Evolutionary conservation across 768 basidiomycete genomes (phyloP).

Genomic region (Paxillus involutus): DNA sequence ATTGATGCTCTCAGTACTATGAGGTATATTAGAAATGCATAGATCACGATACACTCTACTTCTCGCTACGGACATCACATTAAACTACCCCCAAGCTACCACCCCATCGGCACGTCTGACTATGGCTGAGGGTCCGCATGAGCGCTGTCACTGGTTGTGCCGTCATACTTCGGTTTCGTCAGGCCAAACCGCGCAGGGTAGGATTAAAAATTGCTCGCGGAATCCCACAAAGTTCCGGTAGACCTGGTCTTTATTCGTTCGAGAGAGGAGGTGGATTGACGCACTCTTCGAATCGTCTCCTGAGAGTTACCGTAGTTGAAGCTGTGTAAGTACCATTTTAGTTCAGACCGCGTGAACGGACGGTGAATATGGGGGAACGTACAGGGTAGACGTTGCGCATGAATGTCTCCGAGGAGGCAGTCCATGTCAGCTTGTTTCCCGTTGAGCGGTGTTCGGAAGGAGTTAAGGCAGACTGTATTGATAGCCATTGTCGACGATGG

Average conservation of each 20-base stretch:
- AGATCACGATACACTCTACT: no score
- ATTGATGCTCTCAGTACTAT: no score
- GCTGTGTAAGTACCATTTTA: conserved; percentile 15
- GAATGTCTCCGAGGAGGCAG: conserved; percentile 14
- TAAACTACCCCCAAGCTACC: no score
- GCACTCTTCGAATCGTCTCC: conserved; percentile 24
- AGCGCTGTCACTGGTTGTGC: conserved; percentile 20
- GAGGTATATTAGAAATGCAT: no score
- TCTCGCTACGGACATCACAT: no score
- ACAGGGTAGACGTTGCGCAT: conserved; percentile 40
- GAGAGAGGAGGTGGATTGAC: conserved; percentile 41
- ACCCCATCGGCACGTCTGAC: neutral
- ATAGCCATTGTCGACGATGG: conserved; percentile 4
- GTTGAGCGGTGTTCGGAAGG: no score
- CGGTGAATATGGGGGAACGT: conserved; percentile 9
- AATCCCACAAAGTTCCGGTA: conserved; percentile 23
- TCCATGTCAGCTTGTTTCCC: no score
- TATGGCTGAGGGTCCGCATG: conserved; percentile 13
- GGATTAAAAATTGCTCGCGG: conserved; percentile 13
- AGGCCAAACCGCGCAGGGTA: conserved; percentile 26
- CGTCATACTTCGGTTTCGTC: conserved; percentile 16
- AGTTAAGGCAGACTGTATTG: no score
- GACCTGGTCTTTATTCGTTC: conserved; percentile 35
- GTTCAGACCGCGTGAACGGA: neutral
- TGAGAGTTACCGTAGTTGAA: conserved; percentile 42